These are phyloP conservation scores for Copromyces sp. DNA, from an alignment of 495 filamentous ascomycete species.

Conservation along the genomic window DNA sequence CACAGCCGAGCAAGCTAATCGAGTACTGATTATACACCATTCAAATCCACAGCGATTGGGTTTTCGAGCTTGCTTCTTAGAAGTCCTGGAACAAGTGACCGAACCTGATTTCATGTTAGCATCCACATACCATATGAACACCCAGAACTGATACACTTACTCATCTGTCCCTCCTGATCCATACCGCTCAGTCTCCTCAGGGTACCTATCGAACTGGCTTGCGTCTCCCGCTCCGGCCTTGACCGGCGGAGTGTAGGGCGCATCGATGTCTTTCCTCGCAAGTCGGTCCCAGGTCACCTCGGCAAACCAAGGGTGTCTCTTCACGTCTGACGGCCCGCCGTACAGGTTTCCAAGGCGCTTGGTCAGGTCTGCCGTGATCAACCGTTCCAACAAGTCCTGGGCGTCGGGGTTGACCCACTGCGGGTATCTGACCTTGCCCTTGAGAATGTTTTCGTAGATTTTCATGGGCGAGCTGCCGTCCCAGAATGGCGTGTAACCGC, in stretches of 20 bases:
- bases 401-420: slow-evolving; percentile 91
- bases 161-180: slow-evolving; percentile 65
- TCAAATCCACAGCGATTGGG: neutral
- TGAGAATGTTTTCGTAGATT: slow-evolving; percentile 98
- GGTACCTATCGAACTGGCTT: slow-evolving; percentile 96
- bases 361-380: slow-evolving; percentile 91
- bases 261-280: slow-evolving; percentile 91
- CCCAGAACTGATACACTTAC: slow-evolving; percentile 47
- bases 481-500: slow-evolving; percentile 98
- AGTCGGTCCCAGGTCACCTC: slow-evolving; percentile 97
- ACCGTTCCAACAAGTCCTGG: slow-evolving; percentile 77
- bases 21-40: neutral
- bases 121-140: neutral
- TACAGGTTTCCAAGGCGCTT: slow-evolving; percentile 92
- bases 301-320: slow-evolving; percentile 89
- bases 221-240: slow-evolving; percentile 87
- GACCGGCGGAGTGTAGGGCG: slow-evolving; percentile 95
- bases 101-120: slow-evolving; percentile 7
- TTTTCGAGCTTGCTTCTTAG: neutral
- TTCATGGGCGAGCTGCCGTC: slow-evolving; percentile 95
- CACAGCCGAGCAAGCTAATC: neutral
- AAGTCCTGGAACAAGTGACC: slow-evolving; percentile 11
- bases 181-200: slow-evolving; percentile 91
- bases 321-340: slow-evolving; percentile 86
- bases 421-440: slow-evolving; percentile 88